phyloP scores from a whole-genome alignment of 345 rosid genomes.

The Balakata baccata region DNA sequence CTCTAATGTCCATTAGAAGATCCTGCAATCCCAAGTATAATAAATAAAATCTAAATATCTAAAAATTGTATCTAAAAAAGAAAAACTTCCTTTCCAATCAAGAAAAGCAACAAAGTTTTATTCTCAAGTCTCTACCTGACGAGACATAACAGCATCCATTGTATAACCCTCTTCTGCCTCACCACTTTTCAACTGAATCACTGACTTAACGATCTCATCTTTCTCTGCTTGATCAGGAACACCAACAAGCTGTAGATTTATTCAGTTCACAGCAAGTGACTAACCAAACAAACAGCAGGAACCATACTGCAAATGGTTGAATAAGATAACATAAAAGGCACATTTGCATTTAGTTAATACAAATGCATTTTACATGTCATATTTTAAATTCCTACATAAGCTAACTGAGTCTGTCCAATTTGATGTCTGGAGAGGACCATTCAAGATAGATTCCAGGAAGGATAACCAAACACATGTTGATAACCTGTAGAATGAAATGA shows the following conservation, averaged over 20 bases:
- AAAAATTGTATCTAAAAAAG: background rate
- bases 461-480: background rate
- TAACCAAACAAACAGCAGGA: background rate
- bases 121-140: conserved; percentile 55
- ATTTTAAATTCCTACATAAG: background rate
- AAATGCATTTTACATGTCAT: background rate
- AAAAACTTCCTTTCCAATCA: background rate
- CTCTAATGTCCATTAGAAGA: conserved; percentile 86
- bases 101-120: background rate
- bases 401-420: background rate
- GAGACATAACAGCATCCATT: conserved; percentile 58
- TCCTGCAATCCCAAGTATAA: conserved; percentile 42
- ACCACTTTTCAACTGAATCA: conserved; percentile 61
- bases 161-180: conserved; percentile 92
- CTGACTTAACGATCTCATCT: conserved; percentile 87
- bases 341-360: background rate
- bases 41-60: conserved; percentile 6
- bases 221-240: conserved; percentile 73
- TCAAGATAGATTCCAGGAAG: background rate
- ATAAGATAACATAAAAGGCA: background rate
- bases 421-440: background rate
- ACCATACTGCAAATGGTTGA: background rate
- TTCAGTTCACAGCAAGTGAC: conserved; percentile 10
- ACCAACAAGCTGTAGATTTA: conserved; percentile 64
- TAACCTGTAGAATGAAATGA: background rate